Evolutionary conservation across 768 basidiomycete genomes (phyloP), one percentile per base, ranked within the genome.

Genomic region (Hericium erinaceus): DNA sequence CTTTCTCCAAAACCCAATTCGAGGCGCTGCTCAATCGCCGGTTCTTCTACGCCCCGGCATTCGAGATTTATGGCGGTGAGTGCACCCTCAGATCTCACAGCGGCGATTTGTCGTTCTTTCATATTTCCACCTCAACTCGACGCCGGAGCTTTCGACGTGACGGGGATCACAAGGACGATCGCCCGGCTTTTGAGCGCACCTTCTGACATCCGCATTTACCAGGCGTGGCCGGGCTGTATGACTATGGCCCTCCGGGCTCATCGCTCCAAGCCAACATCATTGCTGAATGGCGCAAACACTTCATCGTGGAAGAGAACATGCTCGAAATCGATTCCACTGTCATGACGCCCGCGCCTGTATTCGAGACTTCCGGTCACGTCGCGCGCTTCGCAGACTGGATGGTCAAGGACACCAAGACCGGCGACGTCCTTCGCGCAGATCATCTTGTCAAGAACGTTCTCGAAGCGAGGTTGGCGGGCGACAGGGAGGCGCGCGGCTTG

Each of bases 321-420:
- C 85, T 95, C 64, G 95, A 98, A 72, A 83, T 98, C 62, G 95
- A 98, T 67, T 98, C 95, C 24, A 98, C 97, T 40, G 87, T 97
- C 74, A 97, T 98, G 87, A 98, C 95, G 0, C 89, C 95, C 15
- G 82, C 90, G 2, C 77, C 93, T 12, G 95, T 98, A 10, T 95
- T 98, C 68, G 95, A 97, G 72, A 85, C 95, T 0, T 98, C 94
- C 38, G 95, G 97, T 28, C 97, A 98, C 74, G 95, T 98, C 60
- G 95, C 94, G 46, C 84, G 95, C 63, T 99, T 98, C 68, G 92
- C 95, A 5, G 97, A 99, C 69, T 99, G 95, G 95, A 98, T 98
- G 95, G 91, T 92, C 67, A 97, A 95, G 75, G 95, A 98, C 65
- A 75, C 77, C 24, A 85, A 91, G 75, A 95, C 89, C n/a, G 93